Base-by-base conservation (phyloP, 106 monocot species). In the Iris macrosiphon region DNA sequence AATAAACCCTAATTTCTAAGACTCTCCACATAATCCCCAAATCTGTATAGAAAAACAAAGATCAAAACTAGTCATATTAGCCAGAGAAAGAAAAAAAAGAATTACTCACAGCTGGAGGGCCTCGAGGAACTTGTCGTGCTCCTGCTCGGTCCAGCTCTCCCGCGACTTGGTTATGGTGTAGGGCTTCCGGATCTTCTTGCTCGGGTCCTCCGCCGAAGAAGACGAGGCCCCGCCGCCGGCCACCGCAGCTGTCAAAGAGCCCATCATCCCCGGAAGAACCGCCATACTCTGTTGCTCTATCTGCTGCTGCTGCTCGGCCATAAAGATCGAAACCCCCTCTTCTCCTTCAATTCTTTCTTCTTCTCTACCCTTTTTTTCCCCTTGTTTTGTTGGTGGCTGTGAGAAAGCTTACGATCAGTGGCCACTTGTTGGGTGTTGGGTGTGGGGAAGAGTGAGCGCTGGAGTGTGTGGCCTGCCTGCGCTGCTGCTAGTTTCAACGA, bases 111-210 rank as follows among this genome's bases (percentile, higher is more conserved):
- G 80, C 59, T 75, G 80, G 15, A 81, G 75, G 7, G 75, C 71
- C 57, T 81, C 80, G 16, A 81, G 63, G 60, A 81, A 81, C 35
- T 72, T 75, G 62, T 81, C 80, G 57, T 81, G 80, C 50, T 80
- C 80, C 57, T 75, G 80, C 58, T 80, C 80, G 8, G 80, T 75
- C 80, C 80, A 81, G 80, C 75, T 81, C 71, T 81, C 80, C 47
- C 80, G 51, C 20, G 80, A 81, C 59, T 81, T 75, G 37, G 80
- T 81, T 22, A 81, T 75, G 49, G 75, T 75, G 34, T 75, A 75
- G 0, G 75, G 75, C 58, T 75, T 75, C 33, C 75, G 21, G 40
- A 72, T 71, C 75, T 75, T 75, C 80, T 75, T 81, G 62, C 45
- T 67, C 6, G 33, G 48, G 40, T 81, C 80, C 15, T 81, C 75